Percentiles rank a stretch among this genome's conserved stretches.
These are phyloP conservation scores for Linnemannia zychae DNA, from an alignment of 192 early-diverging fungal genomes.

Conservation along the genomic window DNA sequence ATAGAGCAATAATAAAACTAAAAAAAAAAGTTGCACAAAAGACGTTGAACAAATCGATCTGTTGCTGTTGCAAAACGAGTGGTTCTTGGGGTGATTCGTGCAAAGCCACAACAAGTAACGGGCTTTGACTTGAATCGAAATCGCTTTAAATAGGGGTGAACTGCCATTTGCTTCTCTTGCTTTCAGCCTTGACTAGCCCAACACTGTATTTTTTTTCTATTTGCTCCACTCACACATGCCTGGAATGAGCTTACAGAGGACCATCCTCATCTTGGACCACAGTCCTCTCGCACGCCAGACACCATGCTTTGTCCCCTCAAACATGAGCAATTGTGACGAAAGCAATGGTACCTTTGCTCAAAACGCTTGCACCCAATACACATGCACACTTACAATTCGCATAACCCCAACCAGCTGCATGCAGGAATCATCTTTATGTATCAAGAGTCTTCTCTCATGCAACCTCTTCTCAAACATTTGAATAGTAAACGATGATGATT, in stretches of 20 bases:
- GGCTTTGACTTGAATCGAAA: neutral
- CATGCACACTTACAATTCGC: too few relatives aligned
- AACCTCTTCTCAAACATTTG: neutral
- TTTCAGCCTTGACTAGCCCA: neutral
- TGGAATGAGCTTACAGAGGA: conserved; percentile 30
- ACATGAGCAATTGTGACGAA: neutral
- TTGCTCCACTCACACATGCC: neutral
- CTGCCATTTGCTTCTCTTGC: neutral
- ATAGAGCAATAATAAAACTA: neutral
- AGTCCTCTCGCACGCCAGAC: conserved; percentile 26
- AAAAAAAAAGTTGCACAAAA: neutral
- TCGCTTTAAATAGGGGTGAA: neutral
- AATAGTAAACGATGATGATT: conserved; percentile 23
- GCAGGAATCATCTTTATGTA: neutral
- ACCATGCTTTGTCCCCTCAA: conserved; percentile 18
- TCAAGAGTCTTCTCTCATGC: neutral
- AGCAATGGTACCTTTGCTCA: neutral
- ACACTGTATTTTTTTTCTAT: neutral
- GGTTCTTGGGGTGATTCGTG: neutral
- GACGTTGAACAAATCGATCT: neutral
- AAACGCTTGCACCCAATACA: neutral
- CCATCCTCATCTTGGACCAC: conserved; percentile 42
- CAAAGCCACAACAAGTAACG: neutral
- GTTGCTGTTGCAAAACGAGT: neutral
- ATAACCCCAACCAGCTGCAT: neutral